These are phyloP conservation scores for Chaetomidium leptoderma DNA, from an alignment of 495 filamentous ascomycete genomes.

Conservation along the genomic window DNA sequence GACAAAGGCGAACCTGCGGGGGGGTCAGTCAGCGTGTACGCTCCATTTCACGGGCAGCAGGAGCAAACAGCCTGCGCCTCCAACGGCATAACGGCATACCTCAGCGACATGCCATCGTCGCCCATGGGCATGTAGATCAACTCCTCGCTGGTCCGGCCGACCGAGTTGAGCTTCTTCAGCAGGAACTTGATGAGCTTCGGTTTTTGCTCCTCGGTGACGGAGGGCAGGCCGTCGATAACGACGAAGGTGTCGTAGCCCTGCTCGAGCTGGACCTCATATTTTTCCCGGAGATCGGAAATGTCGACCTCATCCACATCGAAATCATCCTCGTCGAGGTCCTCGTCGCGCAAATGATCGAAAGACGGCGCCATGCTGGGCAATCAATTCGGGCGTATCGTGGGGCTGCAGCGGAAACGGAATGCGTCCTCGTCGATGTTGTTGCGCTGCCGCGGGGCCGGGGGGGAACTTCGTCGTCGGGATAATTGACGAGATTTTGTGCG, in stretches of 20 bases:
- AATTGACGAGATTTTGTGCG: slow-evolving; percentile 37
- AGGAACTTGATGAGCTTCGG: slow-evolving; percentile 92
- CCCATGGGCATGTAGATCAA: slow-evolving; percentile 88
- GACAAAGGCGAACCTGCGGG: slow-evolving; percentile 78
- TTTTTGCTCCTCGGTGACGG: slow-evolving; percentile 76
- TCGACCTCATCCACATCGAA: slow-evolving; percentile 92
- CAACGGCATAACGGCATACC: slow-evolving; percentile 47
- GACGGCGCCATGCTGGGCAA: slow-evolving; percentile 55
- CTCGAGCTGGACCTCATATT: slow-evolving; percentile 92
- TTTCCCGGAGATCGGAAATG: slow-evolving; percentile 84
- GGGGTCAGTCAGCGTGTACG: slow-evolving; percentile 9
- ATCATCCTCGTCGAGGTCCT: slow-evolving; percentile 81
- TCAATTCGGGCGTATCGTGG: slow-evolving; percentile 5
- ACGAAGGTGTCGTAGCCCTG: slow-evolving; percentile 94
- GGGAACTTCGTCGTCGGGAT: slow-evolving; percentile 24
- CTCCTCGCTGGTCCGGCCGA: slow-evolving; percentile 81
- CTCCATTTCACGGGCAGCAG: neutral
- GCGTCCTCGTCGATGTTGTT: slow-evolving; percentile 9
- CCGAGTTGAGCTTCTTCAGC: slow-evolving; percentile 79
- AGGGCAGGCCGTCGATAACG: slow-evolving; percentile 87
- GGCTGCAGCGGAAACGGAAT: slow-evolving; percentile 13
- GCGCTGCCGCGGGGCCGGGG: slow-evolving; percentile 23
- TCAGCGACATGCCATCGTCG: slow-evolving; percentile 73
- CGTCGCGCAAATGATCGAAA: slow-evolving; percentile 53
- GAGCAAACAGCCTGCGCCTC: neutral